A percentile compares a stretch with the other conserved stretches of the same genome.
Conservation (phyloP, 2,329 filamentous ascomycete species). For the Conoideocrella luteorostrata region DNA sequence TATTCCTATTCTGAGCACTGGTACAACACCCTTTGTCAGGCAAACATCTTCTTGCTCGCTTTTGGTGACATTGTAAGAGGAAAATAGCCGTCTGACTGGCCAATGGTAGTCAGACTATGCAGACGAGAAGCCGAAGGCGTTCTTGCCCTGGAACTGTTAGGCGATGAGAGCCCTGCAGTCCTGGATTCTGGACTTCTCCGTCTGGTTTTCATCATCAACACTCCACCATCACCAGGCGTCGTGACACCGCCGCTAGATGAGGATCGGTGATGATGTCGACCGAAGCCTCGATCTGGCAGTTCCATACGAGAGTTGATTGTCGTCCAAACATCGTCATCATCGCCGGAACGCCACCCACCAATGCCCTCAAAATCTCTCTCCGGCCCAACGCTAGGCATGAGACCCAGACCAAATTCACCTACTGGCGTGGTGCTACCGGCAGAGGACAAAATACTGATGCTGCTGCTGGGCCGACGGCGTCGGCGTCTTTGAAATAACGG, state of each 20-base stretch:
- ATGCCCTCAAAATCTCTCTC: slow-evolving; percentile 54
- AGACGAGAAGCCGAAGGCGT: slow-evolving; percentile 38
- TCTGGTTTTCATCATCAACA: slow-evolving; percentile 38
- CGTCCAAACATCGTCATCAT: slow-evolving; percentile 43
- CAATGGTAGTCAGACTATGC: slow-evolving; percentile 19
- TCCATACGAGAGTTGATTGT: slow-evolving; percentile 47
- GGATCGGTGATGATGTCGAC: slow-evolving; percentile 37
- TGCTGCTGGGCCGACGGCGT: slow-evolving; percentile 29
- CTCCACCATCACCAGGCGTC: slow-evolving; percentile 33
- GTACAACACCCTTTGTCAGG: too few species aligned
- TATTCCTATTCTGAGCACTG: too few species aligned
- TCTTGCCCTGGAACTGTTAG: slow-evolving; percentile 42
- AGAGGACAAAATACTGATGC: slow-evolving; percentile 22
- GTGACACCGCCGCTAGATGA: slow-evolving; percentile 31
- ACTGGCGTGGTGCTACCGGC: slow-evolving; percentile 26
- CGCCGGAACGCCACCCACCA: slow-evolving; percentile 48
- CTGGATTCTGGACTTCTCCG: slow-evolving; percentile 27
- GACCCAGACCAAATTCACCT: slow-evolving; percentile 30
- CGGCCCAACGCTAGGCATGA: slow-evolving; percentile 42
- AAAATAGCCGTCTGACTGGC: slow-evolving; percentile 36
- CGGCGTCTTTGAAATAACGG: slow-evolving; percentile 16
- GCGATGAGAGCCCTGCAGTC: slow-evolving; percentile 23
- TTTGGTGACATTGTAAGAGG: slow-evolving; percentile 28
- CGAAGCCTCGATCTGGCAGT: slow-evolving; percentile 35
- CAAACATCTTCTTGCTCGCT: slow-evolving; percentile 20